Base-by-base conservation (phyloP, 805 yeast genomes). In the Candida bentonensis region DNA sequence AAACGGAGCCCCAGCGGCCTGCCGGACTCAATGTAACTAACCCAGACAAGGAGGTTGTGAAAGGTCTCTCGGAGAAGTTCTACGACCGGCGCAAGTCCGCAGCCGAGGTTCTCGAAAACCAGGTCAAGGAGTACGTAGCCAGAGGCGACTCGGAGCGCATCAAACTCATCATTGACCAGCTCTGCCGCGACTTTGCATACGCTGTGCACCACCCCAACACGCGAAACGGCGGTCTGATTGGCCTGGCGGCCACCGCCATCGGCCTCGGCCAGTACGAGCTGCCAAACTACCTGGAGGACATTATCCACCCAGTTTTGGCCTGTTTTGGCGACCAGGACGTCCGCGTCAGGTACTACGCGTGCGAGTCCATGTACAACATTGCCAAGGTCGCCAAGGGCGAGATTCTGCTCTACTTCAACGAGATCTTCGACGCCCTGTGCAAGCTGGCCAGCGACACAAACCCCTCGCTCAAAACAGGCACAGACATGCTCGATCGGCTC, bases 341-440 rank as follows among this genome's bases (percentile, higher is more conserved):
- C n/a, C 76, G 94, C 52, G 98, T 92, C 5, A 71, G 98, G 44
- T 92, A 92, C 56, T 92, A 87, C 60, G 96, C 98, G 0, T 92
- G 97, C 65, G 98, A 92, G 57, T 82, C 94, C 41, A 69, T 92
- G 48, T 92, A 92, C 63, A 92, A 92, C 62, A 88, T 92, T 40
- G 95, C 97, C 41, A 92, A 92, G 57, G 94, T 92, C 20, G 95
- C 97, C 2, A 78, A 94, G 52, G 97, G 97, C 23, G 97, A 92
- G 62, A 84, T 92, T 21, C 66, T 92, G 48, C 67, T 82, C 11
- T 88, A 85, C 59, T 92, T 92, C 69, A 92, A 89, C 62, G 97
- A 92, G 63, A 81, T 87, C 1, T 92, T 92, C 59, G 97, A 92
- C 59, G 92, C 88, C 17, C 68, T 92, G 44, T 88, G 96, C 59